Evolutionary conservation across 2,329 filamentous ascomycete species (phyloP), one percentile per base, ranked within the genome.

Genomic region (Hypoxylon sp.): DNA sequence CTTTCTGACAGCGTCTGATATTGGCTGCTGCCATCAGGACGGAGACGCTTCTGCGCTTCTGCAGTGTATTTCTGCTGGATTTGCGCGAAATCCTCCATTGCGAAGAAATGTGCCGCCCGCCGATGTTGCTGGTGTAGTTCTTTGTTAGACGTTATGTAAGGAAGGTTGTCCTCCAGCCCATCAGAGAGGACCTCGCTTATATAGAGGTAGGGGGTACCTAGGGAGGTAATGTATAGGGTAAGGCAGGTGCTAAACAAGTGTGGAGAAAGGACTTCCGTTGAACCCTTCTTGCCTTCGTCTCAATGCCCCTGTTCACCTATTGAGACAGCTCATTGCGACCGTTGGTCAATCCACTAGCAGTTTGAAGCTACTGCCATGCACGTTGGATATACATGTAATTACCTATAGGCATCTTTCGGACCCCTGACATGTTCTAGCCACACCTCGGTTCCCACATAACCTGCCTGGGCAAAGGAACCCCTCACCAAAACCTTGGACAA

Each of bases 21-120:
- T 57, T 78, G 77, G 7, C 56, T 57, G n/a, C 63, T 17, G 13
- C 75, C 76, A 14, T 78, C 76, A 10, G 73, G 56, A n/a, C 75
- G 75, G 22, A 74, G 40, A 6, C 77, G 77, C 66, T 77, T 78
- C 62, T 74, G 71, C 17, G 75, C 74, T 64, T 78, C 77, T 6
- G 64, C 71, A 25, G 64, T 64, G 53, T 76, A 78, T 40, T 76
- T 78, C 35, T 72, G 69, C 40, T 76, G 73, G 25, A 76, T 42
- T 33, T 70, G 49, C 1, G 66, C 64, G 37, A 76, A 73, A 35
- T 75, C 72, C 40, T 70, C 74, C 74, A 75, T 75, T 35, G 6
- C 68, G 61, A 20, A 25, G 25, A 44, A 44, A 44, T 44, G 17
- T 1, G 17, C n/a, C 40, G 40, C 20, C n/a, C 17, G 10, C 3